Evolutionary conservation across 2,329 filamentous ascomycete species (phyloP), one percentile per base, ranked within the genome.

Genomic region (Diaporthe destruens): DNA sequence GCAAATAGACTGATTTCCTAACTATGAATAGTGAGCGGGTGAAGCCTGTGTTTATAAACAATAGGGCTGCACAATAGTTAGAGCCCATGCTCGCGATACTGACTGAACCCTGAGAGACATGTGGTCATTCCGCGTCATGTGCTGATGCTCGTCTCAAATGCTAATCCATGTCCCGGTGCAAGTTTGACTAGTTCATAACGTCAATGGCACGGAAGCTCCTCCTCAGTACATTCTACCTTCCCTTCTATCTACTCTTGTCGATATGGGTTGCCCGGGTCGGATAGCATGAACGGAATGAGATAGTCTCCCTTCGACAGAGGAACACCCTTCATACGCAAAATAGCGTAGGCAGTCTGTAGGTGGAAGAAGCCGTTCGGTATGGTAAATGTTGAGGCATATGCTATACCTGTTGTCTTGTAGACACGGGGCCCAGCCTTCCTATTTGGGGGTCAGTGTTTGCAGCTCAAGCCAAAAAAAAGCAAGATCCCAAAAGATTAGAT

Each of bases 291-390:
- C 53, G 51, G 56, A 12, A 20, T 23, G 72, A 90, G 75, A 75
- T 84, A 91, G 76, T 91, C 88, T 44, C 76, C 59, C 80, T 91
- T 91, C 2, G 88, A 88, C 18, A 92, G n/a, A 0, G 84, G 84
- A 34, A 91, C 87, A 0, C 89, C 89, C 78, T 87, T 84, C 59
- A 83, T 83, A 55, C 90, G 81, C 76, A 92, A 77, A 67, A 92
- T 87, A 2, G 80, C 83, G 79, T 92, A 92, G 12, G 88, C 85
- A 18, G 85, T 88, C 14, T 82, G 83, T 14, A 87, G 72, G 75
- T 92, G 90, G 75, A 92, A 92, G 79, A 85, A 91, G 75, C 91
- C 86, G 76, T 91, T 91, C 3, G 89, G 88, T 32, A 90, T 77
- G 2, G 80, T 83, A 77, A 83, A 86, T 6, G 79, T 77, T 42